These are phyloP conservation scores for Thielaviopsis populi DNA, from an alignment of 2,329 filamentous ascomycete genomes.

Conservation along the genomic window DNA sequence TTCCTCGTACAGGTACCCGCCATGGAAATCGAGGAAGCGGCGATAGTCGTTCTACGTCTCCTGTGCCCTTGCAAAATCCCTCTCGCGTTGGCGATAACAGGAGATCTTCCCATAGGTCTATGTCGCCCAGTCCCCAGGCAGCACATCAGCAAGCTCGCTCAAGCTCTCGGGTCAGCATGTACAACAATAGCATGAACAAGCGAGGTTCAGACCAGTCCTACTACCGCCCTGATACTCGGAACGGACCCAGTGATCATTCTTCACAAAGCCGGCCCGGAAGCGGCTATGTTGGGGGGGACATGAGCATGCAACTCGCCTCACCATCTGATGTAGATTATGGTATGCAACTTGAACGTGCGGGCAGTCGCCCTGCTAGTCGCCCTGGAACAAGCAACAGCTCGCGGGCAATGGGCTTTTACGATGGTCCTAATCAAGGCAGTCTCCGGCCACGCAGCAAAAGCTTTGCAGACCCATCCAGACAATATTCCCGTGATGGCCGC, in stretches of 20 bases:
- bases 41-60: conserved; percentile 48
- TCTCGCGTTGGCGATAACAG: conserved; percentile 9
- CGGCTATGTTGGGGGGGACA: conserved; percentile 37
- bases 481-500: conserved; percentile 72
- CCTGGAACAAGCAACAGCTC: conserved; percentile 32
- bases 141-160: conserved; percentile 9
- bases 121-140: conserved; percentile 10
- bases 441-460: conserved; percentile 60
- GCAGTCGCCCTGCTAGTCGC: conserved; percentile 27
- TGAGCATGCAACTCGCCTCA: conserved; percentile 54
- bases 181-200: conserved; percentile 28
- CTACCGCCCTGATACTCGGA: conserved; percentile 35
- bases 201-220: conserved; percentile 36
- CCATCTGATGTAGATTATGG: conserved; percentile 43
- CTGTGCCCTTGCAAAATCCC: conserved; percentile 37
- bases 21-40: conserved; percentile 45
- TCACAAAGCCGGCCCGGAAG: conserved; percentile 31
- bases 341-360: conserved; percentile 36
- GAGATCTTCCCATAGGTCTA: conserved; percentile 10
- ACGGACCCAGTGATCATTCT: conserved; percentile 29
- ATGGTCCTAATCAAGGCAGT: conserved; percentile 30
- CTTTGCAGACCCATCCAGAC: conserved; percentile 63
- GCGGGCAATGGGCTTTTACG: conserved; percentile 41
- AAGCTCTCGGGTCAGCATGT: conserved; percentile 18
- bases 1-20: conserved; percentile 32